Evolutionary conservation across 305 asterid genomes (phyloP).

Genomic region (Fraxinus angustifolia): DNA sequence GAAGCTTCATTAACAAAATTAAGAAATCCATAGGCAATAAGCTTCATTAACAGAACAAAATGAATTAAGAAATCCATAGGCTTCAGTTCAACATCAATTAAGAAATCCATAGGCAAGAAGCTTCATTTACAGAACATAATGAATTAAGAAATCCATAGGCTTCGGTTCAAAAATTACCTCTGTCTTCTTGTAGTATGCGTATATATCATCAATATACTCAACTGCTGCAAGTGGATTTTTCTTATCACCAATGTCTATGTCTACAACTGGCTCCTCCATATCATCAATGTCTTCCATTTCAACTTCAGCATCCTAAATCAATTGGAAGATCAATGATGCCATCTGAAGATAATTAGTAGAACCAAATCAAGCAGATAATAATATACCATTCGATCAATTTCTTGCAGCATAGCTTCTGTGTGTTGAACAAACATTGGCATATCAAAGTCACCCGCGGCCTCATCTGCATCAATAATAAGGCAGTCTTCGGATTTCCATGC

Average conservation of each 20-base stretch:
- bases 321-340: background rate
- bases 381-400: slow-evolving; percentile 72
- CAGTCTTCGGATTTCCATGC: slow-evolving; percentile 32
- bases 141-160: no score
- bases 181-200: slow-evolving; percentile 39
- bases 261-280: slow-evolving; percentile 39
- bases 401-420: slow-evolving; percentile 74
- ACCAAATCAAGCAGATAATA: background rate
- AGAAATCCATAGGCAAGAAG: no score
- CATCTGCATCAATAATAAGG: slow-evolving; percentile 41
- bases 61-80: no score
- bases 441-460: slow-evolving; percentile 29
- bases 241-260: slow-evolving; percentile 49
- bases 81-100: no score
- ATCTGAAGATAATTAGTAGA: background rate
- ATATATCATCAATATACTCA: slow-evolving; percentile 56
- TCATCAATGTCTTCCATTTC: slow-evolving; percentile 54
- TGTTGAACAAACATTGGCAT: slow-evolving; percentile 74
- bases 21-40: no score
- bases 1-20: background rate
- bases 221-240: slow-evolving; percentile 52
- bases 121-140: no score
- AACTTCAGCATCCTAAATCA: slow-evolving; percentile 48
- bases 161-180: slow-evolving; percentile 38
- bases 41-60: background rate